Conservation (phyloP, 1,284 basidiomycete genomes). For the Puccinia polysora region DNA sequence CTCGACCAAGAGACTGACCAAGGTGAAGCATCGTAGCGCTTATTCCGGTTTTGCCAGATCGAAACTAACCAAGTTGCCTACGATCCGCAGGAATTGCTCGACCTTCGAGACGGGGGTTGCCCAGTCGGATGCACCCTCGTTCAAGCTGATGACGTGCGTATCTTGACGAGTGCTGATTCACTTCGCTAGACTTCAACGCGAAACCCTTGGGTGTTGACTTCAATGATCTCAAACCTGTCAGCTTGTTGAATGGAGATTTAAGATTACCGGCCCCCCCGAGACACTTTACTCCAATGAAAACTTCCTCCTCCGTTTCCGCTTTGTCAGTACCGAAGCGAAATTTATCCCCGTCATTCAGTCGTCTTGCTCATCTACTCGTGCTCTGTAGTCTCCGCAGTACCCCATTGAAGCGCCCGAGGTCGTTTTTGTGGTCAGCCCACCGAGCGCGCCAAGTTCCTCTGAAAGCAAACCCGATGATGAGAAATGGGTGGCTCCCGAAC, state of each 20-base stretch:
- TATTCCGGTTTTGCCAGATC: neutral
- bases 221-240: constrained; percentile 61
- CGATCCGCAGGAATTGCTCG: constrained; percentile 61
- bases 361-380: neutral
- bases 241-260: constrained; percentile 38
- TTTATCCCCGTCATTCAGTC: too few relatives aligned
- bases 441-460: neutral
- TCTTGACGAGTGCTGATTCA: neutral
- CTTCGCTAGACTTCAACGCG: neutral
- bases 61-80: constrained; percentile 51
- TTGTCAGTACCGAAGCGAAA: constrained; percentile 21
- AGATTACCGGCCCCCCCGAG: constrained; percentile 32
- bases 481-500: constrained; percentile 27
- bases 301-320: constrained; percentile 34
- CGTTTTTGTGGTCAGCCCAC: constrained; percentile 28
- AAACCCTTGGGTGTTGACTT: constrained; percentile 58
- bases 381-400: constrained; percentile 33
- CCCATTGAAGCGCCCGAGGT: constrained; percentile 41
- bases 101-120: constrained; percentile 66
- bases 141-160: constrained; percentile 30
- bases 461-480: constrained; percentile 2
- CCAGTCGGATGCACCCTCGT: constrained; percentile 60
- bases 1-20: constrained; percentile 35
- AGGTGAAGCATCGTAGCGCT: neutral
- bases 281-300: constrained; percentile 33